phyloP scores from a whole-genome alignment of 1,139 yeast species.

The Magnusiomyces ingens region DNA sequence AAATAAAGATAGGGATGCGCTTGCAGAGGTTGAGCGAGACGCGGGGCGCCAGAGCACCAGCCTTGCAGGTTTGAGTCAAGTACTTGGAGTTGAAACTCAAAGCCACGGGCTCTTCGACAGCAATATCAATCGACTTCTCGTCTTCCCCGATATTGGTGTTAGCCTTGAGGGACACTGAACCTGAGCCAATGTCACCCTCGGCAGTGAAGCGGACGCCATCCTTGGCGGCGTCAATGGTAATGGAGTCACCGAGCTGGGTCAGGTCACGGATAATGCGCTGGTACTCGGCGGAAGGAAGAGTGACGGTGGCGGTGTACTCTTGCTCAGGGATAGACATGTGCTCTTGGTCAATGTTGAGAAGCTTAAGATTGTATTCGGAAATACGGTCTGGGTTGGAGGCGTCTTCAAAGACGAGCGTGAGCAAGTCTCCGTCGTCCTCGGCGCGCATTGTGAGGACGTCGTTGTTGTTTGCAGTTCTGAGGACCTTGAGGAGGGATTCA shows the following conservation, averaged over 20 bases:
- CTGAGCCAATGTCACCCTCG: constrained; percentile 90
- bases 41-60: constrained; percentile 66
- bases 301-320: constrained; percentile 80
- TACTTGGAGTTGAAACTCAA: constrained; percentile 89
- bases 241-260: constrained; percentile 77
- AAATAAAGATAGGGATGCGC: constrained; percentile 90
- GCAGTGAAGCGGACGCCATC: constrained; percentile 87
- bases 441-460: constrained; percentile 86
- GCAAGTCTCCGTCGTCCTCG: constrained; percentile 82
- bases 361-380: constrained; percentile 83
- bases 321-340: constrained; percentile 90
- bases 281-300: constrained; percentile 84
- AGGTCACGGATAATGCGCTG: constrained; percentile 87
- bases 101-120: constrained; percentile 80
- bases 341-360: constrained; percentile 96
- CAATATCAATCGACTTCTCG: constrained; percentile 65
- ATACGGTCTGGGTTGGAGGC: constrained; percentile 74
- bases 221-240: constrained; percentile 80
- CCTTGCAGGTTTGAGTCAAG: constrained; percentile 85
- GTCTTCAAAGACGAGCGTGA: constrained; percentile 83
- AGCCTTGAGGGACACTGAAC: constrained; percentile 81
- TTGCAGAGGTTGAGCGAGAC: constrained; percentile 84
- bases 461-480: constrained; percentile 85
- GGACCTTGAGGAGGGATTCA: constrained; percentile 76
- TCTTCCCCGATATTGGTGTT: constrained; percentile 74